Percentiles rank a stretch among this genome's conserved stretches.
These are phyloP conservation scores for Kodamaea jinghongensis DNA, from an alignment of 805 yeast genomes.

Conservation along the genomic window DNA sequence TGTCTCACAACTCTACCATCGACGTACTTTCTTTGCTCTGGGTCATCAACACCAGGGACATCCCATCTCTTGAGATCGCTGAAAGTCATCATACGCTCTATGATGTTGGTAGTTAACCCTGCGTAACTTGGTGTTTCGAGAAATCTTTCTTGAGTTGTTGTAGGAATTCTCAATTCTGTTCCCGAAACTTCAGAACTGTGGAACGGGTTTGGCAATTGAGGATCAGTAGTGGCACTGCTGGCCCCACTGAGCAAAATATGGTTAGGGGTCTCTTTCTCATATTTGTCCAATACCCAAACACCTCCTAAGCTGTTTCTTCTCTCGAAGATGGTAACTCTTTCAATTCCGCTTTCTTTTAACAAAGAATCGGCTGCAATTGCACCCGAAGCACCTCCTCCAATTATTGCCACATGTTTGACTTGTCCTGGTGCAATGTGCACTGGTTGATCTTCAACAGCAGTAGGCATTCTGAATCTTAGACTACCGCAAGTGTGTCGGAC, in stretches of 20 bases:
- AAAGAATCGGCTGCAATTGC: slow-evolving; percentile 40
- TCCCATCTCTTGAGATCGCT: slow-evolving; percentile 41
- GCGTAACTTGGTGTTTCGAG: slow-evolving; percentile 28
- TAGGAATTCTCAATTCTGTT: slow-evolving; percentile 10
- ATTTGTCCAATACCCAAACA: slow-evolving; percentile 38
- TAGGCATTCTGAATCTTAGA: slow-evolving; percentile 3
- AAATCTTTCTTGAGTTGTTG: slow-evolving; percentile 25
- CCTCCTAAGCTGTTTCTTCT: slow-evolving; percentile 42
- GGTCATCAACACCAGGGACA: slow-evolving; percentile 16
- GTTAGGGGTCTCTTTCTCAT: slow-evolving; percentile 18
- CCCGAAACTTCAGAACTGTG: slow-evolving; percentile 1
- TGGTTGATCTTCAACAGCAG: slow-evolving; percentile 2
- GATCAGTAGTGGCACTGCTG: slow-evolving; percentile 21
- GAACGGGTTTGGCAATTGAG: slow-evolving; percentile 29
- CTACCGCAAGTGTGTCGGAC: not conserved
- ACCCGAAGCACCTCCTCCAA: slow-evolving; percentile 55
- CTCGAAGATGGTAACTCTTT: slow-evolving; percentile 38
- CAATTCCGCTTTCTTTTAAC: slow-evolving; percentile 31
- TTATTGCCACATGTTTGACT: slow-evolving; percentile 37
- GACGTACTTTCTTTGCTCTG: slow-evolving; percentile 24
- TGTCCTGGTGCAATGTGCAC: slow-evolving; percentile 9
- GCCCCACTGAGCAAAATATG: slow-evolving; percentile 21
- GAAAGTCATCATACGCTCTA: slow-evolving; percentile 45
- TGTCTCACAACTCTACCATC: slow-evolving; percentile 23
- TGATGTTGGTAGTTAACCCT: slow-evolving; percentile 36